These are phyloP conservation scores for Podaxis mareebaensis DNA, from an alignment of 768 basidiomycete species.

Conservation along the genomic window DNA sequence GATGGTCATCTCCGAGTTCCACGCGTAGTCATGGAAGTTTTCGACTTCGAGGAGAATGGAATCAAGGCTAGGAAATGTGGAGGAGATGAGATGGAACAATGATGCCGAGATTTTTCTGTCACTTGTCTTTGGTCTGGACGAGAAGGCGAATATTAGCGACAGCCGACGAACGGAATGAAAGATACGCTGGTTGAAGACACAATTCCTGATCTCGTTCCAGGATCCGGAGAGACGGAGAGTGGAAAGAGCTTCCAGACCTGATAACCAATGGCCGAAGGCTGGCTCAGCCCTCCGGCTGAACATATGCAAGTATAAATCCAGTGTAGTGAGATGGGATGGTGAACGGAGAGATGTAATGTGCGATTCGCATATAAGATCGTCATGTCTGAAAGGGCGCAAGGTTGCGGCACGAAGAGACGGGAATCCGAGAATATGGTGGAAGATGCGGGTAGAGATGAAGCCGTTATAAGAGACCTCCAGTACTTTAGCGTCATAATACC, in stretches of 20 bases:
- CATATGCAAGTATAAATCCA: not conserved
- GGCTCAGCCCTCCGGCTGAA: not conserved
- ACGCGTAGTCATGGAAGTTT: too few relatives aligned
- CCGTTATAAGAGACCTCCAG: not conserved
- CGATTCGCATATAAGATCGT: not conserved
- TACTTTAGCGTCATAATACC: not conserved
- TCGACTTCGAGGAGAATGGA: not conserved
- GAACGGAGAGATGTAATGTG: not conserved
- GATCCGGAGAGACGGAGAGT: not conserved
- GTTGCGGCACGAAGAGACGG: not conserved
- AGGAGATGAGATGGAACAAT: not conserved
- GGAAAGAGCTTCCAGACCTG: not conserved
- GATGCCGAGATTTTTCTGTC: not conserved
- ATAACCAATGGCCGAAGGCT: not conserved
- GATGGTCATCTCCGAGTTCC: not conserved
- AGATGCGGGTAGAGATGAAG: not conserved
- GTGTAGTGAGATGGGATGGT: not conserved
- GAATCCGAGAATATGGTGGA: not conserved
- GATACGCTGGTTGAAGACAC: not conserved
- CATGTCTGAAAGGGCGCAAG: not conserved
- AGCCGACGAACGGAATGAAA: not conserved
- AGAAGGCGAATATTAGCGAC: not conserved
- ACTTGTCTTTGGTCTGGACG: not conserved
- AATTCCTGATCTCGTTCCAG: not conserved
- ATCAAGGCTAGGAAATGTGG: not conserved